A percentile compares a stretch with the other conserved stretches of the same genome.
Conservation (phyloP, 768 basidiomycete species). For the Fistulinella prunicolor region DNA sequence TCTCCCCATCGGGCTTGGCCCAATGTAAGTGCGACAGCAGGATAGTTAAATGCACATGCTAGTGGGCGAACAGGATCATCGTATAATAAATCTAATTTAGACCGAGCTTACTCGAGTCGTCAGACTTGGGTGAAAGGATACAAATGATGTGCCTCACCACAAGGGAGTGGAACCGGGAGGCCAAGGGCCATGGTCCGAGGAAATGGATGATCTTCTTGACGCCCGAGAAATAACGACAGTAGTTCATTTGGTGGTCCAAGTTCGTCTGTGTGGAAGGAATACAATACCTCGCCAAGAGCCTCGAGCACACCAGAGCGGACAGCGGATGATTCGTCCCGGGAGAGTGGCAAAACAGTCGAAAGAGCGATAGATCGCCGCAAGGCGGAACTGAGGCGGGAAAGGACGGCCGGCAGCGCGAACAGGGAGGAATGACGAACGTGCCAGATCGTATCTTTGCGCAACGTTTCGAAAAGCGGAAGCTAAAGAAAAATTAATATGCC, state of each 20-base stretch:
- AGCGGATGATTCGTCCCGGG: slow-evolving; percentile 56
- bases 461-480: slow-evolving; percentile 76
- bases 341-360: slow-evolving; percentile 59
- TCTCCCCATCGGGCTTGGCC: slow-evolving; percentile 74
- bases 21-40: slow-evolving; percentile 82
- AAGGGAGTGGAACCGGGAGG: slow-evolving; percentile 6
- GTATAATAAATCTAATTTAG: slow-evolving; percentile 45
- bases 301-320: slow-evolving; percentile 84
- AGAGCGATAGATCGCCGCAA: slow-evolving; percentile 65
- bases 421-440: slow-evolving; percentile 87
- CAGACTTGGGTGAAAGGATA: not conserved
- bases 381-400: slow-evolving; percentile 57
- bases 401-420: slow-evolving; percentile 79
- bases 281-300: slow-evolving; percentile 84
- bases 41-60: slow-evolving; percentile 87
- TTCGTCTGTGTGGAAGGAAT: slow-evolving; percentile 66
- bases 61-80: slow-evolving; percentile 70
- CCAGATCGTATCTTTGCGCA: slow-evolving; percentile 67
- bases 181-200: slow-evolving; percentile 25
- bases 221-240: slow-evolving; percentile 72
- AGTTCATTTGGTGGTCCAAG: slow-evolving; percentile 72
- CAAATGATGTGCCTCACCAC: slow-evolving; percentile 17
- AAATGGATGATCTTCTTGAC: slow-evolving; percentile 40
- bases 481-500: slow-evolving; percentile 30
- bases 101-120: slow-evolving; percentile 14